Conservation (phyloP, 345 rosid species). For the Cardamine occulta region DNA sequence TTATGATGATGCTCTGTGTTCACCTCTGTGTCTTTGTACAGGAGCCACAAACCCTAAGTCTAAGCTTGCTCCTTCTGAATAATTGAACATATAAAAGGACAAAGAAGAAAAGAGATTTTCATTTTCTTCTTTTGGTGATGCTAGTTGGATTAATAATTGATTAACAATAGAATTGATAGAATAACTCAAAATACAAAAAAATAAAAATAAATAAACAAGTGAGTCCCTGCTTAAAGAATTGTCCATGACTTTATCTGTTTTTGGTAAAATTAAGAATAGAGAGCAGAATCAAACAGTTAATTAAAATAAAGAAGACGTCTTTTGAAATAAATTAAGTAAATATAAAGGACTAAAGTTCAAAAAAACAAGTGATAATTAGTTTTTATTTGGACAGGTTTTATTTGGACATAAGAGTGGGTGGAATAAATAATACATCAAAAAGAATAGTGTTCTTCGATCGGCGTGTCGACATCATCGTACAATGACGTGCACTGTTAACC, state of each 20-base stretch:
- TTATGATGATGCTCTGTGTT: conserved; percentile 4
- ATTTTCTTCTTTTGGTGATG: conserved; percentile 31
- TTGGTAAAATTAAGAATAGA: conserved; percentile 44
- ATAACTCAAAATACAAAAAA: neutral
- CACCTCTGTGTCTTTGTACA: conserved; percentile 41
- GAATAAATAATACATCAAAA: conserved; percentile 23
- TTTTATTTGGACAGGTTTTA: neutral
- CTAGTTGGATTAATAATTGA: conserved; percentile 35
- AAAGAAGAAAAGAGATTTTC: neutral
- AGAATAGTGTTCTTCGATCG: conserved; percentile 32
- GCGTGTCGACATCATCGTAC: conserved; percentile 43
- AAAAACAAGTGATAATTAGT: neutral
- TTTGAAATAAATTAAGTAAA: neutral
- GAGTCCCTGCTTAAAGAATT: conserved; percentile 25
- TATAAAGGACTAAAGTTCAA: neutral
- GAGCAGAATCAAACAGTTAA: neutral
- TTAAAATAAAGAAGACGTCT: neutral
- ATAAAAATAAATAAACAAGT: neutral
- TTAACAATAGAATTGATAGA: neutral
- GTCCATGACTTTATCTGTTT: conserved; percentile 37
- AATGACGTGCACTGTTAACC: conserved; percentile 15
- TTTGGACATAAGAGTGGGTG: conserved; percentile 11
- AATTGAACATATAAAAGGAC: conserved; percentile 7
- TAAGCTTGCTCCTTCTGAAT: conserved; percentile 31
- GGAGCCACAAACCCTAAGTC: conserved; percentile 42